Conservation (phyloP, 257 asterid genomes). For the Knoxia roxburghii region DNA sequence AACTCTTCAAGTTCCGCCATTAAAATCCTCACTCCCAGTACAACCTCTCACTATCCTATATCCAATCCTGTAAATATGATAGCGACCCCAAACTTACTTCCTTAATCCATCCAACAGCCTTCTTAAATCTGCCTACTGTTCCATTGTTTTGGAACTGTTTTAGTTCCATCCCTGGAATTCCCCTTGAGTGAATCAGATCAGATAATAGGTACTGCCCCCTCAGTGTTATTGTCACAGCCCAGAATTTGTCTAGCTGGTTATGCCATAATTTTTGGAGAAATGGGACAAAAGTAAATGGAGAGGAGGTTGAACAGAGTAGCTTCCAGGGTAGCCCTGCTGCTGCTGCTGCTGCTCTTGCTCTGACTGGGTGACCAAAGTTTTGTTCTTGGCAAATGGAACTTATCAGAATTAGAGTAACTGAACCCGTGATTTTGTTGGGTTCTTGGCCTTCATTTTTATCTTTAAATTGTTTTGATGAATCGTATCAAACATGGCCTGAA, state of each 20-base stretch:
- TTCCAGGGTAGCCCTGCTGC: no score
- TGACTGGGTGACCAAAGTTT: no score
- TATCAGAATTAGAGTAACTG: no score
- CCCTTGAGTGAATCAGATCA: neutral
- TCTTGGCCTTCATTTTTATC: no score
- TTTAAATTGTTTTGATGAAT: no score
- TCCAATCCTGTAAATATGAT: neutral
- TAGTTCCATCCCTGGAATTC: neutral
- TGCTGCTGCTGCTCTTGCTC: no score
- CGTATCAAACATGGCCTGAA: no score
- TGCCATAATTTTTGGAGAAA: neutral
- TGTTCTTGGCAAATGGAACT: no score
- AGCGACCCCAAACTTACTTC: neutral
- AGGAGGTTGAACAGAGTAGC: neutral
- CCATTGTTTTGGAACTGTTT: neutral
- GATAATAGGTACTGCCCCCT: no score
- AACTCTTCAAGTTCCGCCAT: neutral
- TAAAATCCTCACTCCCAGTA: neutral
- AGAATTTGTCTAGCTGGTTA: conserved; percentile 1
- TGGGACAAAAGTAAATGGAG: neutral
- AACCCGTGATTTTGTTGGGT: no score
- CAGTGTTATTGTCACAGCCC: neutral
- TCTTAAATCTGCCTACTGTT: neutral
- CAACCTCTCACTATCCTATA: no score
- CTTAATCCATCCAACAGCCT: neutral